Conservation (phyloP, 2,329 filamentous ascomycete species). For the Xylariaceae sp. region DNA sequence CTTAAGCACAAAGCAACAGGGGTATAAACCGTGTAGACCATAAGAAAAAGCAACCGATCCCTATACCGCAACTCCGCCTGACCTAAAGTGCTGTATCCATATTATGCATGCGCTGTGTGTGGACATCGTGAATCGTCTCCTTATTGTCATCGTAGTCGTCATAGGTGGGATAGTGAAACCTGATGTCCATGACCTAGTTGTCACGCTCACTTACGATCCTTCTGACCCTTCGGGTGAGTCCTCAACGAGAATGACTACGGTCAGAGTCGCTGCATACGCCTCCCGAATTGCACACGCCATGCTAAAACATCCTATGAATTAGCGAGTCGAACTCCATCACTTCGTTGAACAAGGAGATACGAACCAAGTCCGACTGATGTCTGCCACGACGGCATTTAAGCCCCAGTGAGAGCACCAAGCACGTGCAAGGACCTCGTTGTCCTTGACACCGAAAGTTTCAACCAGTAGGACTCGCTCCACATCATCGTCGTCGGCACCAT, state of each 20-base stretch:
- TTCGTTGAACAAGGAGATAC: conserved; percentile 21
- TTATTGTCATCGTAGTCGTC: too few relatives aligned
- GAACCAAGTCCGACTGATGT: conserved; percentile 65
- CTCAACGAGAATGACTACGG: conserved; percentile 68
- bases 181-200: too few relatives aligned
- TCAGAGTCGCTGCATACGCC: conserved; percentile 70
- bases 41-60: too few relatives aligned
- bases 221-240: conserved; percentile 40
- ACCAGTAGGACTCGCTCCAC: conserved; percentile 67
- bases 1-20: too few relatives aligned
- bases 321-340: not conserved
- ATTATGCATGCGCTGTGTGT: too few relatives aligned
- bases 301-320: conserved; percentile 35
- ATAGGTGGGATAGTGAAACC: too few relatives aligned
- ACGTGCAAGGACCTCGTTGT: conserved; percentile 73
- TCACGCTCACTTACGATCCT: too few relatives aligned
- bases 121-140: too few relatives aligned
- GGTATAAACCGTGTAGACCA: too few relatives aligned
- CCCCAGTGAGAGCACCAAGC: conserved; percentile 79
- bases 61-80: too few relatives aligned
- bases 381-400: conserved; percentile 66
- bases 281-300: conserved; percentile 73
- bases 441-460: conserved; percentile 68
- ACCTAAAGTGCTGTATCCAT: too few relatives aligned
- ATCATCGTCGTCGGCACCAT: conserved; percentile 43